Evolutionary conservation across 228 moss, liverwort and hornwort species (phyloP).

Genomic region (Sphagnum fallax): DNA sequence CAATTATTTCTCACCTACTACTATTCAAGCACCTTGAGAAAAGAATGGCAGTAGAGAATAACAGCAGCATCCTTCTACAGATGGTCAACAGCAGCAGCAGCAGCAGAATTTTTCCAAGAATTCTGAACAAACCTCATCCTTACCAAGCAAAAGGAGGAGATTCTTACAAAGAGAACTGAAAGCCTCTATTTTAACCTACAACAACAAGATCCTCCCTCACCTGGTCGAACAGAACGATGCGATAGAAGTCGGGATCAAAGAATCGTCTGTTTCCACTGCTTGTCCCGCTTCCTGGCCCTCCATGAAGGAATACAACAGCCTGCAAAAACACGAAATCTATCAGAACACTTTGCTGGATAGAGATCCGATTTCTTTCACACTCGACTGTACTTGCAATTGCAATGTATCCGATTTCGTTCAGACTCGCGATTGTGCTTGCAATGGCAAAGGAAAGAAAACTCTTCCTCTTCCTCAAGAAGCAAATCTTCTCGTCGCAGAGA

Average conservation of each 20-base stretch:
- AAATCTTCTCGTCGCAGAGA: too few relatives aligned
- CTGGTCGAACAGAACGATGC: conserved; percentile 82
- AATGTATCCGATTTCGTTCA: too few relatives aligned
- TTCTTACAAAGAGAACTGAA: too few relatives aligned
- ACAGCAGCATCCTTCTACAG: not conserved
- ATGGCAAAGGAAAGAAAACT: too few relatives aligned
- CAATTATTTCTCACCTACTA: not conserved
- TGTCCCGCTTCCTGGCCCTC: conserved; percentile 71
- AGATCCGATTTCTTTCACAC: not conserved
- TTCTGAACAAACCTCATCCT: too few relatives aligned
- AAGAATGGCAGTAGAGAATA: not conserved
- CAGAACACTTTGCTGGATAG: not conserved
- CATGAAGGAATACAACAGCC: conserved; percentile 74
- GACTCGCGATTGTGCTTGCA: not conserved
- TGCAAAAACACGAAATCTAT: conserved; percentile 14
- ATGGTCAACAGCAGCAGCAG: too few relatives aligned
- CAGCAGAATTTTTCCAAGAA: too few relatives aligned
- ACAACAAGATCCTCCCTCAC: conserved; percentile 12
- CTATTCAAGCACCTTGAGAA: not conserved
- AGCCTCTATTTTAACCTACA: too few relatives aligned
- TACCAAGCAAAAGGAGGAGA: too few relatives aligned
- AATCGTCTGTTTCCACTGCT: conserved; percentile 57
- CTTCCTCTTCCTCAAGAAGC: not conserved
- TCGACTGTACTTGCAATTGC: too few relatives aligned
- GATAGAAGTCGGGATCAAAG: conserved; percentile 77